Base-by-base conservation (phyloP, 169 alveolate species). In the Plasmodium berghei region DNA sequence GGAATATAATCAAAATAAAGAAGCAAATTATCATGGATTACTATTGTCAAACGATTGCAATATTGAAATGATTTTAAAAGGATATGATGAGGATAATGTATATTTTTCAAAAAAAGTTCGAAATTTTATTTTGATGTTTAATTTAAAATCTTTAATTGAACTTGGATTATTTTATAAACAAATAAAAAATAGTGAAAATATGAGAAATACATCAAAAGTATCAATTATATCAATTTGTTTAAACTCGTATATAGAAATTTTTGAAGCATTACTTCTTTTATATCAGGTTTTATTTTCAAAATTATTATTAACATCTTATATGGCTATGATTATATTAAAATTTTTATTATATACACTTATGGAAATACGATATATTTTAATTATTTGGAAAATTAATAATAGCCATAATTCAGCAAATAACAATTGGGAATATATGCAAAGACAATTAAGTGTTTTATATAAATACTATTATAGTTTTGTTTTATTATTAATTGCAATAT, bases 371-470 rank as follows among this genome's bases (percentile, higher is more conserved):
- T 93, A 87, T 42, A 61, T 94, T 34, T 87, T 94, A 40, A 72
- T 91, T 16, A 80, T 94, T 4, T 94, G 96, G 96, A 92, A 92
- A 56, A 95, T 96, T 14, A 74, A 85, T 58, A 95, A 93, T 52
- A 34, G 42, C 3, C 87, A 93, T 45, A 86, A 55, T 22, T 94
- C 90, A 34, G 52, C 87, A n/a, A 92, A 92, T 45, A 92, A 89
- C 66, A 95, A 95, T 8, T 92, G 95, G 96, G 93, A 85, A 56
- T 73, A 63, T 6, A 72, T 90, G 26, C 96, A 93, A 75, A 90
- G 90, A 59, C 87, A 92, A 14, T 90, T 93, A 72, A 40, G 89
- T 48, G 69, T 70, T 26, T 89, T 94, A 28, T 94, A 94, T 62
- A 63, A 55, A 48, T 72, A 59, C 28, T 75, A 62, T 26, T 70